Evolutionary conservation across 73 alveolate species (phyloP), one percentile per base, ranked within the genome.

Genomic region (Paramecium biaurelia): DNA sequence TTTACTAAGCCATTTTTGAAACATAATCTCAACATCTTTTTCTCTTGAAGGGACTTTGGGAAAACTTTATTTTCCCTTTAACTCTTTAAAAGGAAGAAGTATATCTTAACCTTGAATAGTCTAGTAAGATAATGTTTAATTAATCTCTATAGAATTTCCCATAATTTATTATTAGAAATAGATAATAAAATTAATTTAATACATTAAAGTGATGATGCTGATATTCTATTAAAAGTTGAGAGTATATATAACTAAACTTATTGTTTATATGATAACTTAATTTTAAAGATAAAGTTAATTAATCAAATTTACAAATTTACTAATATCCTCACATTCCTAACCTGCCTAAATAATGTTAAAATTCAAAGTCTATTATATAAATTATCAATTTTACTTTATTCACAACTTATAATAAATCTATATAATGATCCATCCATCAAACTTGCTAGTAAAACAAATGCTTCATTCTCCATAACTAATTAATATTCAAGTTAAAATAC

Each of bases 101-200:
- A 72, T 14, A 1, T 32, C 58, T 12, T 35, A 32, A 6, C 86
- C 86, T 38, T 30, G 38, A 15, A 35, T 30, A 6, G 86, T 72
- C 15, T 6, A 37, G 32, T 72, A 72, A 2, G 38, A 72, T 15
- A 72, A 72, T 10, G 56, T 72, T 15, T 72, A 14, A 38, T 72
- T 72, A 28, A 72, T 35, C 32, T 72, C 86, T 21, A 72, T 72
- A 21, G 56, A 35, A 37, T 72, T 72, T 35, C 86, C 86, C 86
- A 72, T 72, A 53, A 15, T 53, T 15, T 15, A n/a, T 15, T 53
- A 15, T 53, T 18, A 18, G 68, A 53, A 34, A 7, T 12, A 15
- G 47, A 53, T 18, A 53, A 53, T n/a, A 4, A 53, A 53, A 38
- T 38, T 38, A 38, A 6, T 38, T 38, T 1, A 38, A 38, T 38